These are phyloP conservation scores for carrot (Daucus carota) DNA, from an alignment of 129 eudicot species.

Conservation along the genomic window DNA sequence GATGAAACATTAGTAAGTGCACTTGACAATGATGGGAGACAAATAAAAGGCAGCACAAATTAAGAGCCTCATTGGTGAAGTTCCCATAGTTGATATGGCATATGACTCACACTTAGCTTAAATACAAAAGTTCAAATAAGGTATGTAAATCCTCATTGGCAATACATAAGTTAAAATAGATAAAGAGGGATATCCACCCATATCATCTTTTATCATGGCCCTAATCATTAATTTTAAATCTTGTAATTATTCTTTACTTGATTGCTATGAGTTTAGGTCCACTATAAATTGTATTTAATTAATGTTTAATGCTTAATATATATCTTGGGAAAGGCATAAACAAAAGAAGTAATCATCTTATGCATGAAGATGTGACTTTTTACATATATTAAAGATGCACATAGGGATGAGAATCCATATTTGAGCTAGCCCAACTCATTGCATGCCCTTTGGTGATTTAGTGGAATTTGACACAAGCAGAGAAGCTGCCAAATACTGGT, in stretches of 20 bases:
- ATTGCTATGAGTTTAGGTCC: neutral
- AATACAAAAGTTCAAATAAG: slow-evolving; percentile 8
- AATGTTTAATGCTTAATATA: neutral
- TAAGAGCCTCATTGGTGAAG: neutral
- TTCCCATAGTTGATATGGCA: neutral
- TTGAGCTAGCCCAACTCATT: neutral
- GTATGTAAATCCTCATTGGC: neutral
- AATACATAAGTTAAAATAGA: neutral
- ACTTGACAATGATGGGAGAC: slow-evolving; percentile 9
- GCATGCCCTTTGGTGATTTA: neutral
- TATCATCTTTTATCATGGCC: slow-evolving; percentile 1
- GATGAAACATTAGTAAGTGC: neutral
- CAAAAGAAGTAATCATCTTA: neutral
- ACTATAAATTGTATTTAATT: neutral
- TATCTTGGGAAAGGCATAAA: neutral
- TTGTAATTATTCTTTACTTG: slow-evolving; percentile 5
- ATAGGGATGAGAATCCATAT: neutral
- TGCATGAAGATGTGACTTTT: neutral
- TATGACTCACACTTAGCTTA: slow-evolving; percentile 7
- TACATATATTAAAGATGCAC: neutral
- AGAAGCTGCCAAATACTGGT: neutral
- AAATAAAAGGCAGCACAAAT: neutral
- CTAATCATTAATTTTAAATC: neutral
- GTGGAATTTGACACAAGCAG: slow-evolving; percentile 7
- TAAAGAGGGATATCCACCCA: slow-evolving; percentile 1